Conservation (phyloP, 2,329 filamentous ascomycete species). For the Claviceps paspali region DNA sequence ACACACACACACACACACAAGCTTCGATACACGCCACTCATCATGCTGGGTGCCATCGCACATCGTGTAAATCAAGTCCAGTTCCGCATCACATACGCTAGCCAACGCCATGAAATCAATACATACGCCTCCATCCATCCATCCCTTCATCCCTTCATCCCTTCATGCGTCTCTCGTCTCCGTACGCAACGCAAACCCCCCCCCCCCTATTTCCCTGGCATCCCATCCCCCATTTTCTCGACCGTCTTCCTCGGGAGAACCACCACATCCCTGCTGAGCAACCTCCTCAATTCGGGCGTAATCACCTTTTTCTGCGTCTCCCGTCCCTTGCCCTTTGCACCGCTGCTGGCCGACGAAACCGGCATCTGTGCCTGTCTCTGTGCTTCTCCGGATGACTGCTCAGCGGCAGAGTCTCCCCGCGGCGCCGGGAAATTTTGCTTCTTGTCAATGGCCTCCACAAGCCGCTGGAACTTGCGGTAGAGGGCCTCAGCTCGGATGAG, state of each 20-base stretch:
- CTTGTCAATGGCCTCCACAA: slow-evolving; percentile 84
- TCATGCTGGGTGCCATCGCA: no score
- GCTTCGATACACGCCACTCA: no score
- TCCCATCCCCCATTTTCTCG: slow-evolving; percentile 20
- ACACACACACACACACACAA: no score
- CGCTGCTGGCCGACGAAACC: slow-evolving; percentile 8
- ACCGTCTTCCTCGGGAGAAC: slow-evolving; percentile 24
- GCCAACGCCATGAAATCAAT: slow-evolving; percentile 1
- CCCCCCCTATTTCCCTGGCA: slow-evolving; percentile 17
- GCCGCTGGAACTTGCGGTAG: slow-evolving; percentile 74
- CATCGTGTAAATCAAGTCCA: no score
- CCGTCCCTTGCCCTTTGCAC: slow-evolving; percentile 21
- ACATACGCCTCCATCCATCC: background rate
- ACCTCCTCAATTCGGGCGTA: slow-evolving; percentile 38
- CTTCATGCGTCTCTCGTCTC: no score
- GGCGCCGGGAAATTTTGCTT: slow-evolving; percentile 66
- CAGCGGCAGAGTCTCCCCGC: slow-evolving; percentile 10
- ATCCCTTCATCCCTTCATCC: no score
- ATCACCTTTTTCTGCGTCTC: slow-evolving; percentile 28
- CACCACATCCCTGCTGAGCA: slow-evolving; percentile 34
- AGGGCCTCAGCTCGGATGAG: slow-evolving; percentile 78
- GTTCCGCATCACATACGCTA: background rate
- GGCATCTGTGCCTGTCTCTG: background rate
- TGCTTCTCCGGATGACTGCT: background rate
- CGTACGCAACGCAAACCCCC: no score